phyloP scores from a whole-genome alignment of 495 filamentous ascomycete species.

The Cercophora samala region DNA sequence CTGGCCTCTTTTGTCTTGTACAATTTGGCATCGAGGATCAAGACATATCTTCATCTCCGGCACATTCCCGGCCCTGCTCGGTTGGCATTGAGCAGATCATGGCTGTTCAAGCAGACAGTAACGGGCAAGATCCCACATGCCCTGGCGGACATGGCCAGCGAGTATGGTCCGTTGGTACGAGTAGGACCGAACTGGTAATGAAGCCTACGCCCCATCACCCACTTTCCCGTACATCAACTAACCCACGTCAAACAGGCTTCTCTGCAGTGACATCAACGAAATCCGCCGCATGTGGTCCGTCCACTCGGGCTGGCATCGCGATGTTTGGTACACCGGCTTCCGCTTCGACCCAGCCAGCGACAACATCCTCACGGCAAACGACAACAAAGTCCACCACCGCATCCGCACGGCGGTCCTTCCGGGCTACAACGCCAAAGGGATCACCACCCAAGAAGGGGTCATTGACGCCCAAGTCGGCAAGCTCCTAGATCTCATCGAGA shows the following conservation, averaged over 20 bases:
- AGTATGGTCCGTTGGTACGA: background rate
- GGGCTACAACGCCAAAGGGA: constrained; percentile 16
- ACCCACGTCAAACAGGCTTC: constrained; percentile 16
- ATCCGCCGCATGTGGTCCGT: constrained; percentile 24
- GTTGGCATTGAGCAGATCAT: background rate
- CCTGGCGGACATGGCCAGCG: background rate
- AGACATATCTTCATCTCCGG: background rate
- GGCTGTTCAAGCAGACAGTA: background rate
- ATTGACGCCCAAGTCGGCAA: constrained; percentile 19
- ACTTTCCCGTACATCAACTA: background rate
- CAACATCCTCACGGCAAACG: constrained; percentile 19
- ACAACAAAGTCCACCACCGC: constrained; percentile 24
- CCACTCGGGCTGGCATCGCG: constrained; percentile 21
- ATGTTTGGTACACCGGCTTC: constrained; percentile 21
- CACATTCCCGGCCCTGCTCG: background rate
- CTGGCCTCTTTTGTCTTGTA: background rate
- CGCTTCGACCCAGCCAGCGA: constrained; percentile 24
- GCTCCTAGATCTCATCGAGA: constrained; percentile 21
- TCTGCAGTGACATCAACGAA: constrained; percentile 17
- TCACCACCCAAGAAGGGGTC: background rate
- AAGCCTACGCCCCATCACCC: no score
- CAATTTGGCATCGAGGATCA: background rate
- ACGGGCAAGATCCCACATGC: background rate
- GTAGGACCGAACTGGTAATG: background rate
- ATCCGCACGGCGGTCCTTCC: constrained; percentile 12